Base-by-base conservation (phyloP, 331 rosid genomes). In the Malus hybrid region DNA sequence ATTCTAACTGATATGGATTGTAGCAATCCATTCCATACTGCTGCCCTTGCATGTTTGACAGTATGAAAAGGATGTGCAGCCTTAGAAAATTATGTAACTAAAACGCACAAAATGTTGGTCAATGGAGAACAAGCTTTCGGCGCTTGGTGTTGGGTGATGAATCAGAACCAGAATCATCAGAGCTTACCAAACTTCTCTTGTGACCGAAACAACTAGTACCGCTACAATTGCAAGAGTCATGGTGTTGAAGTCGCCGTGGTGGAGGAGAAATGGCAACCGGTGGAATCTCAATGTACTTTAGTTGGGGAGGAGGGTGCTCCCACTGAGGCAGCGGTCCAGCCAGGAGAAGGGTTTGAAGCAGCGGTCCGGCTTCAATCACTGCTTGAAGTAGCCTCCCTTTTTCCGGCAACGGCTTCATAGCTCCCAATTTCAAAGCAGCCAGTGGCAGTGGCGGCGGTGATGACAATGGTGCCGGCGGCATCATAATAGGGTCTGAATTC, bases 241-340 rank as follows among this genome's bases (percentile, higher is more conserved):
- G 82, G 48, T 28, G 73, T 3, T 24, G 61, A 76, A 76, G 62
- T 46, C 52, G 60, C 29, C 27, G 67, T 4, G 70, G 55, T 24
- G 82, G 77, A 28, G 88, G 82, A 54, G 92, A 81, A 75, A 90
- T 81, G 39, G 83, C 70, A n/a, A 91, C 88, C 0, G 88, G 96
- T 16, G 97, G 97, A 73, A 90, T 93, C 57, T 93, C 92, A 69
- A 81, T 81, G 32, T 90, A 78, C 55, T 87, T 84, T 42, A 90
- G 84, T 10, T 73, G 90, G 65, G 97, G 98, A 60, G 98, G 98
- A 6, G 98, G 98, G 72, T 93, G 96, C 62, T 91, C 95, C 98
- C 98, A 93, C 44, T 86, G 96, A 50, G 97, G 98, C 6, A 93
- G 87, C 5, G 97, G 91, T 69, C 98, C 98, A 11, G 95, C 97